Evolutionary conservation across 2,329 filamentous ascomycete species (phyloP).

Genomic region (Colletotrichum lentis): DNA sequence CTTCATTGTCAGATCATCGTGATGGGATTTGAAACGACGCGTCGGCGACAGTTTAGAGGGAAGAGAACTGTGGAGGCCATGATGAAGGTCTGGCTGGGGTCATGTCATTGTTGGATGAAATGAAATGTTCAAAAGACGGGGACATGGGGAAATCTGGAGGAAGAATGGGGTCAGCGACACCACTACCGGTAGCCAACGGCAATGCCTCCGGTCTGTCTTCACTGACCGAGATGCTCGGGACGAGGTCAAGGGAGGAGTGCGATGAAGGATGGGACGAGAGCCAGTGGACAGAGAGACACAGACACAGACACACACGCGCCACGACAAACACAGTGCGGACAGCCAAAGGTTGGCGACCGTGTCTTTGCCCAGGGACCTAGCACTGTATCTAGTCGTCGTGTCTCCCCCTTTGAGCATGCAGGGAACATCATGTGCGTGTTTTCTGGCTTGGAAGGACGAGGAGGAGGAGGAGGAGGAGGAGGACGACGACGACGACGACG

Average conservation of each 20-base stretch:
- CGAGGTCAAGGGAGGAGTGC: slow-evolving; percentile 13
- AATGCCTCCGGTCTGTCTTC: background rate
- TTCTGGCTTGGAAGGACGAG: background rate
- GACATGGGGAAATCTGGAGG: slow-evolving; percentile 16
- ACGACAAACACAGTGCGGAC: slow-evolving; percentile 27
- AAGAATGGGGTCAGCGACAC: too few species aligned
- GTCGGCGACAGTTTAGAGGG: background rate
- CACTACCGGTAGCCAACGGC: too few species aligned
- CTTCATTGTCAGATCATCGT: slow-evolving; percentile 17
- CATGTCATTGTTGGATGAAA: slow-evolving; percentile 14
- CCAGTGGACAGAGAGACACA: background rate
- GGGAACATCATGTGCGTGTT: slow-evolving; percentile 15
- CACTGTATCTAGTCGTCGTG: slow-evolving; percentile 20
- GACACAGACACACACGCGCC: slow-evolving; percentile 6
- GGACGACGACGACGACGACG: too few species aligned
- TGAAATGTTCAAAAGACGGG: slow-evolving; percentile 5
- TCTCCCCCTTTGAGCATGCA: slow-evolving; percentile 11
- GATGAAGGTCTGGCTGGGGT: background rate
- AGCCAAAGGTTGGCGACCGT: background rate
- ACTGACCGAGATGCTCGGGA: background rate
- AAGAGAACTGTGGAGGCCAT: background rate
- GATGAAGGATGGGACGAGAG: slow-evolving; percentile 10
- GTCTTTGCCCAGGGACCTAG: background rate
- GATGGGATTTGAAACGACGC: background rate
- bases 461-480: too few species aligned